Base-by-base conservation (phyloP, 148 eudicot genomes). In the Rhododendron griersonianum region DNA sequence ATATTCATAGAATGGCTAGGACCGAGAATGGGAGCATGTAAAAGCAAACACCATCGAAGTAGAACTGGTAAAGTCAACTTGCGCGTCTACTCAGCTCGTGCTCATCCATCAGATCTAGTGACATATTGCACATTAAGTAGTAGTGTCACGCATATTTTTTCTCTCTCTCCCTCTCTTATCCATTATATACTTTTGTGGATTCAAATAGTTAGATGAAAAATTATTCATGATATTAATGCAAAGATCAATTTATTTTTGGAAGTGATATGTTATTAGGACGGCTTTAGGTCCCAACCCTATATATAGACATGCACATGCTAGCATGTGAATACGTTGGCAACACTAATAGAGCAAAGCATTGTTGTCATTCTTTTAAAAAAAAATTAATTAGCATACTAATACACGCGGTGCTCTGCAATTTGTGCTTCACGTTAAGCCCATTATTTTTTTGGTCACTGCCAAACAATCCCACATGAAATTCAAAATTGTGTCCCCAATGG, bases 251-350 rank as follows among this genome's bases (percentile, higher is more conserved):
- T 5, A n/a, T 75, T 15, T 35, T 18, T 75, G 44, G 41, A 39
- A 74, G 19, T 35, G 78, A 35, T 30, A 74, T 74, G 44, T 0
- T 74, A 16, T 19, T 55, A 55, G 79, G 39, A 37, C n/a, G 25
- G 67, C 28, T 10, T 2, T 83, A 44, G 77, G 78, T 83, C 78
- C 85, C 53, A 67, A 77, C 8, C 28, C 23, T 39, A 44, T 23
- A 63, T 67, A 21, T 81, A 48, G 45, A 41, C n/a, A 37, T 35
- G n/a, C 84, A 86, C 84, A 86, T 81, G 88, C 44, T 35, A 55
- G 83, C 88, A 87, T 78, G 88, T 87, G 88, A 59, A 73, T 73
- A 28, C n/a, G n/a, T 86, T 86, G 87, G 73, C 65, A 59, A 59
- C 80, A 86, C 81, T 47, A 59, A 33, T 80, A 19, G 39, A 33